Evolutionary conservation across 2,329 filamentous ascomycete genomes (phyloP).

Genomic region (Diaporthe amygdali): DNA sequence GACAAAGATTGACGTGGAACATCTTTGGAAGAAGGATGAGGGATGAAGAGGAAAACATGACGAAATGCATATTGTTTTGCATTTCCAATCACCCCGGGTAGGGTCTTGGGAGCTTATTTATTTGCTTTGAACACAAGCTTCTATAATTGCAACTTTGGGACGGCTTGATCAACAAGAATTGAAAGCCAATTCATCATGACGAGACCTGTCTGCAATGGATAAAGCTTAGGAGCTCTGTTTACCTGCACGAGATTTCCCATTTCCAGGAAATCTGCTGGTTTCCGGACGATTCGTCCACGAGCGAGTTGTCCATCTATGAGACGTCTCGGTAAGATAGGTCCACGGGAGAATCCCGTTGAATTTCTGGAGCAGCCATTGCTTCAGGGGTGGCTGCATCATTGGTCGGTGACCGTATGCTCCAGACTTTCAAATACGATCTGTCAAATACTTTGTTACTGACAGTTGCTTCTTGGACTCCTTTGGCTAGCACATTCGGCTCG

Average conservation of each 20-base stretch:
- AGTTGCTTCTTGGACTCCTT: too few species aligned
- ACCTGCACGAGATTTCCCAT: background rate
- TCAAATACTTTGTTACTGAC: conserved; percentile 30
- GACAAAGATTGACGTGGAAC: conserved; percentile 50
- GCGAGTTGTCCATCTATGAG: background rate
- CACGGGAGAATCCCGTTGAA: background rate
- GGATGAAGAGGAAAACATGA: background rate
- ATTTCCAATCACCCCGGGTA: background rate
- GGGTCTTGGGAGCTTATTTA: background rate
- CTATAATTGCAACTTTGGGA: too few species aligned
- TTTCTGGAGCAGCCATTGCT: background rate
- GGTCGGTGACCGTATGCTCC: conserved; percentile 39
- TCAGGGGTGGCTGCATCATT: background rate
- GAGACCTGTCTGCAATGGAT: background rate
- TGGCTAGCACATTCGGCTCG: background rate
- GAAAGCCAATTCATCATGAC: background rate
- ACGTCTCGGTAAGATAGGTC: background rate
- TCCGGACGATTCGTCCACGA: too few species aligned
- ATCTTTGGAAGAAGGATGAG: conserved; percentile 45
- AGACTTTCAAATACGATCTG: conserved; percentile 53
- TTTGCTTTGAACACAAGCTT: background rate
- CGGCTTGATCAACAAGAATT: background rate
- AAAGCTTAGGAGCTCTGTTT: too few species aligned
- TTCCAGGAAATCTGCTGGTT: background rate
- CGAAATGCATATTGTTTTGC: background rate